phyloP scores from a whole-genome alignment of 371 early-diverging fungal genomes.

The Mortierella sp. region DNA sequence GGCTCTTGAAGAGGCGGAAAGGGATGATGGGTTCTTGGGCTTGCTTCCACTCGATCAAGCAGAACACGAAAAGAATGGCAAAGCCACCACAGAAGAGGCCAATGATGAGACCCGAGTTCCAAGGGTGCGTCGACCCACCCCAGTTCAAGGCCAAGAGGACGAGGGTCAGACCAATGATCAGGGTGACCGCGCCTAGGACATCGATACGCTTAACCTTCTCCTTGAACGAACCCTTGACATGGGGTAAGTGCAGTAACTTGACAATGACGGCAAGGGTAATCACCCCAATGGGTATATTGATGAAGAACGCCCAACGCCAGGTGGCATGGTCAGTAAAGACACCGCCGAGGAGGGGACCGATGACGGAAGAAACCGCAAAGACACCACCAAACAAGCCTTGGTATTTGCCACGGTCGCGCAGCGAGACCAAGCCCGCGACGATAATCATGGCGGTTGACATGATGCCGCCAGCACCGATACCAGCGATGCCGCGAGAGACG shows the following conservation, averaged over 20 bases:
- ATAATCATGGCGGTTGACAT: constrained; percentile 61
- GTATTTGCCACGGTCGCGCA: constrained; percentile 60
- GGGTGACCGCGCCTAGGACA: constrained; percentile 63
- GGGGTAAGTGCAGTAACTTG: constrained; percentile 55
- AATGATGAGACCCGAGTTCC: constrained; percentile 56
- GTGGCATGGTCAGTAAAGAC: constrained; percentile 68
- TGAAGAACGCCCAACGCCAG: constrained; percentile 80
- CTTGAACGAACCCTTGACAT: constrained; percentile 41
- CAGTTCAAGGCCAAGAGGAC: constrained; percentile 65
- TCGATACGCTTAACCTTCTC: constrained; percentile 75
- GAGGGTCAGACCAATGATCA: constrained; percentile 52
- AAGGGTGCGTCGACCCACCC: constrained; percentile 54
- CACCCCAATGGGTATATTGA: constrained; percentile 67
- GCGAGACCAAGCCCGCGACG: constrained; percentile 58
- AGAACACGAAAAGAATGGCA: constrained; percentile 58
- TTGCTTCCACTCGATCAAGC: constrained; percentile 63
- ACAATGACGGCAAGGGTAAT: constrained; percentile 55
- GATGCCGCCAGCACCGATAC: constrained; percentile 74
- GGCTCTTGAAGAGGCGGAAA: constrained; percentile 59
- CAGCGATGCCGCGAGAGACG: constrained; percentile 72
- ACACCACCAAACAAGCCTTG: constrained; percentile 60
- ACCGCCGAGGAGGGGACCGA: constrained; percentile 79
- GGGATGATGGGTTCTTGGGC: constrained; percentile 69
- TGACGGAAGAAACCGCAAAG: constrained; percentile 67
- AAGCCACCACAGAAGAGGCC: constrained; percentile 63